Base-by-base conservation (phyloP, 148 eudicot genomes). In the Rhododendron molle region DNA sequence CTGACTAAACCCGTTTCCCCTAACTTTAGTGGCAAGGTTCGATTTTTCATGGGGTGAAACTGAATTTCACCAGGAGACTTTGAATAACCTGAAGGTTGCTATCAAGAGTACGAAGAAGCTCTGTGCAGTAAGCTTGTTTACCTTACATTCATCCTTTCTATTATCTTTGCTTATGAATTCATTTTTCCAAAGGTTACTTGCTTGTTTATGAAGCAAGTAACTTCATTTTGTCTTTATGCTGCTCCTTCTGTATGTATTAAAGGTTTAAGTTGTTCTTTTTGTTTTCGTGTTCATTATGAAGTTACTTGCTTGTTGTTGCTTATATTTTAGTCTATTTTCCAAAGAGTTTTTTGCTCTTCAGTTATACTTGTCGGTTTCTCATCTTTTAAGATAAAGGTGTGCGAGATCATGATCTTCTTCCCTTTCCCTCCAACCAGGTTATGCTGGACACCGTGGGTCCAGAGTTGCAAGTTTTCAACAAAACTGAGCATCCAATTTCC, bases 401-500 rank as follows among this genome's bases (percentile, higher is more conserved):
- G 21, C 6, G 18, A 71, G 76, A 30, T 80, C 52, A 46, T 62
- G 50, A 71, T 26, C 73, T 44, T 54, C 44, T 62, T 69, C 26
- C 28, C 65, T 49, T 73, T 20, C 50, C 28, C 44, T 67, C 40
- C 36, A 30, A 30, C 20, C 92, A 94, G 96, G 96, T 94, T 15
- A 94, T 94, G 96, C 88, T 94, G 14, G 96, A 94, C 69, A 92
- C 96, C 4, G 92, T 90, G 79, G 96, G 96, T 34, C 89, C 94
- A 47, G 96, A 94, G 90, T 83, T 94, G 83, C 93, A 90, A 89
- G 96, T 94, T 82, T 86, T 91, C 73, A 94, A 92, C 67, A 91
- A 83, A 46, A 82, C 86, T 73, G 92, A 90, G 90, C 89, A 86
- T 52, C 77, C 94, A 80, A 91, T 94, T 85, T 83, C 92, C 30